phyloP scores from a whole-genome alignment of 2,329 filamentous ascomycete genomes.

The Coniella lustricola region DNA sequence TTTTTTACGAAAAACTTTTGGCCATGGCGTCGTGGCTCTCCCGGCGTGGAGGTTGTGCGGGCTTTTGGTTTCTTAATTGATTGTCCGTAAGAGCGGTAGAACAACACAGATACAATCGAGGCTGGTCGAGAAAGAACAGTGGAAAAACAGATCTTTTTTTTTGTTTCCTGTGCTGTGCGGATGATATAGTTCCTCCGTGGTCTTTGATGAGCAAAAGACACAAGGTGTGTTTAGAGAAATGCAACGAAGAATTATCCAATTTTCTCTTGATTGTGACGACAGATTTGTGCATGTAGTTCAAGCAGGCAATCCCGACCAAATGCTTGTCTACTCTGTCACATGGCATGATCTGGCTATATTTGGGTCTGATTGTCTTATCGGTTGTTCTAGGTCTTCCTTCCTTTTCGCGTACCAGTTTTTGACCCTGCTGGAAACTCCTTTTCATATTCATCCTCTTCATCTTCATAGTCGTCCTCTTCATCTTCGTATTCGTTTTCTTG shows the following conservation, averaged over 20 bases:
- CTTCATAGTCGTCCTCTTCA: conserved; percentile 9
- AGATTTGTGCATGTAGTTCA: too few species aligned
- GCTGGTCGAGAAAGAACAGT: conserved; percentile 34
- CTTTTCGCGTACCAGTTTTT: not conserved
- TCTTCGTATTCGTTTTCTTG: conserved; percentile 18
- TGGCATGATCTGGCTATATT: too few species aligned
- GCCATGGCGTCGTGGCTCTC: conserved; percentile 42
- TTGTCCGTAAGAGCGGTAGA: conserved; percentile 40
- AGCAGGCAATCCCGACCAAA: too few species aligned
- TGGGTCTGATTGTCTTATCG: not conserved
- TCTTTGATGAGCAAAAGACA: conserved; percentile 18
- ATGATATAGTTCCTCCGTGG: conserved; percentile 21
- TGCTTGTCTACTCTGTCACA: too few species aligned
- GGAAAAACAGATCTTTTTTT: conserved; percentile 43
- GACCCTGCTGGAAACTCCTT: too few species aligned
- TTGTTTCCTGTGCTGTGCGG: conserved; percentile 27
- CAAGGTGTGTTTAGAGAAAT: conserved; percentile 22
- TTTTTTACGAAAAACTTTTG: conserved; percentile 52
- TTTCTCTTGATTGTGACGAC: not conserved
- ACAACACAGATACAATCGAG: conserved; percentile 39
- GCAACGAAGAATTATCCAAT: conserved; percentile 17
- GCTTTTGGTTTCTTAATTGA: conserved; percentile 40
- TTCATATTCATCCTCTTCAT: not conserved
- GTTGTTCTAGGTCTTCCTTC: too few species aligned
- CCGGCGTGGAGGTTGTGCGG: conserved; percentile 37